A percentile compares a stretch with the other conserved stretches of the same genome.
Conservation (phyloP, 1,284 basidiomycete species). For the Pseudozyma sp. region DNA sequence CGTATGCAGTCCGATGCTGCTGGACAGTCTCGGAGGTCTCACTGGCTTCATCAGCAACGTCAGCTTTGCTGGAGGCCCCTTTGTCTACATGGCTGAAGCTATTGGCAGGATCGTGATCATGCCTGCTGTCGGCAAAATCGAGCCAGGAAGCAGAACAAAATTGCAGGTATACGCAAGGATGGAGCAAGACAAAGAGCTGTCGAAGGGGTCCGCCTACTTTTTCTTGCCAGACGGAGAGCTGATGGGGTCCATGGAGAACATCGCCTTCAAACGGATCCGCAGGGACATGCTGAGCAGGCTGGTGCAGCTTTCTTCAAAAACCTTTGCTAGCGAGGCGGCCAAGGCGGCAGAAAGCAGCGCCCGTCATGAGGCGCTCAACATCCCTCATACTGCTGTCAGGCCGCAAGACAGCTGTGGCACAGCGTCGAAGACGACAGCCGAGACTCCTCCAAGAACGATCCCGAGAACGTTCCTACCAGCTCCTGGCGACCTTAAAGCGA, state of each 20-base stretch:
- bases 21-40: slow-evolving; percentile 50
- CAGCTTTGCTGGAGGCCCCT: slow-evolving; percentile 33
- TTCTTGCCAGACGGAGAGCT: slow-evolving; percentile 30
- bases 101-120: slow-evolving; percentile 39
- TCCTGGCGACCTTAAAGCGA: background rate
- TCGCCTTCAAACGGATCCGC: slow-evolving; percentile 46
- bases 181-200: slow-evolving; percentile 35
- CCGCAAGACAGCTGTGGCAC: background rate
- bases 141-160: slow-evolving; percentile 18
- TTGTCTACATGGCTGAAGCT: slow-evolving; percentile 50
- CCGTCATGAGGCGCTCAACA: too few species aligned
- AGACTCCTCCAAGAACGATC: too few species aligned
- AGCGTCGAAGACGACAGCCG: background rate
- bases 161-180: slow-evolving; percentile 37
- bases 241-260: slow-evolving; percentile 43
- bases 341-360: slow-evolving; percentile 11
- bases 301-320: slow-evolving; percentile 40
- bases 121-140: slow-evolving; percentile 19
- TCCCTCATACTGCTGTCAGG: too few species aligned
- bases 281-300: slow-evolving; percentile 38
- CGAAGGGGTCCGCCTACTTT: slow-evolving; percentile 40
- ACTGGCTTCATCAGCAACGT: slow-evolving; percentile 57
- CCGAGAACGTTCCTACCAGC: too few species aligned
- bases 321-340: slow-evolving; percentile 36
- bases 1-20: slow-evolving; percentile 47